phyloP scores from a whole-genome alignment of 2,329 filamentous ascomycete genomes.

The Cercospora brassicicola region DNA sequence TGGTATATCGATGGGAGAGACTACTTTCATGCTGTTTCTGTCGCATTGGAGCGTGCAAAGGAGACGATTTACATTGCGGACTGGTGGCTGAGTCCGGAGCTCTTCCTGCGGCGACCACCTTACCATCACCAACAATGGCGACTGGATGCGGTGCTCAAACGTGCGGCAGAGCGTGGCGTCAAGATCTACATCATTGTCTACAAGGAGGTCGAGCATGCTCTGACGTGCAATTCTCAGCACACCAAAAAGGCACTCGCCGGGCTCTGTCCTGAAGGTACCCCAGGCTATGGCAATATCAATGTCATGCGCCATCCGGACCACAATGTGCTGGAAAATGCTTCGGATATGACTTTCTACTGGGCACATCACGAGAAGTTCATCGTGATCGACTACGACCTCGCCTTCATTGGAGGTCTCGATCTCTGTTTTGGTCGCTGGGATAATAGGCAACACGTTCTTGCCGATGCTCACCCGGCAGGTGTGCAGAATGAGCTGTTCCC shows the following conservation, averaged over 20 bases:
- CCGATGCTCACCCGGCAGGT: slow-evolving; percentile 83
- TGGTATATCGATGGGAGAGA: slow-evolving; percentile 97
- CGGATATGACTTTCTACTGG: slow-evolving; percentile 97
- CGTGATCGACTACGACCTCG: slow-evolving; percentile 85
- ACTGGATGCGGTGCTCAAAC: slow-evolving; percentile 81
- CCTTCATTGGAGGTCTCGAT: slow-evolving; percentile 92
- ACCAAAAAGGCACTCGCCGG: slow-evolving; percentile 82
- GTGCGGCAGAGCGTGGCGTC: slow-evolving; percentile 85
- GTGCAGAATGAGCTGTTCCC: slow-evolving; percentile 84
- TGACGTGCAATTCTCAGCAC: slow-evolving; percentile 90
- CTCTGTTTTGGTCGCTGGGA: slow-evolving; percentile 97
- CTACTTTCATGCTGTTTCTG: slow-evolving; percentile 91
- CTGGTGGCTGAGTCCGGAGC: slow-evolving; percentile 92
- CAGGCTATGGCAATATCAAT: slow-evolving; percentile 83
- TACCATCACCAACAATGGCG: slow-evolving; percentile 81
- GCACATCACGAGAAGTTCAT: slow-evolving; percentile 98
- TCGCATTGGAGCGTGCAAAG: slow-evolving; percentile 82
- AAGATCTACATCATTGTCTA: slow-evolving; percentile 94
- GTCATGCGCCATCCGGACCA: slow-evolving; percentile 92
- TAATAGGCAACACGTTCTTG: slow-evolving; percentile 75
- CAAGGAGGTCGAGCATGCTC: slow-evolving; percentile 64
- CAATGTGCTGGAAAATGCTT: slow-evolving; percentile 88
- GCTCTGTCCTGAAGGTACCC: slow-evolving; percentile 77
- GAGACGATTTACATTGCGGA: slow-evolving; percentile 95
- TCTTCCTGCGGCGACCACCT: slow-evolving; percentile 82